Base-by-base conservation (phyloP, 805 yeast species). In the Tetrapisispora fleetii region DNA sequence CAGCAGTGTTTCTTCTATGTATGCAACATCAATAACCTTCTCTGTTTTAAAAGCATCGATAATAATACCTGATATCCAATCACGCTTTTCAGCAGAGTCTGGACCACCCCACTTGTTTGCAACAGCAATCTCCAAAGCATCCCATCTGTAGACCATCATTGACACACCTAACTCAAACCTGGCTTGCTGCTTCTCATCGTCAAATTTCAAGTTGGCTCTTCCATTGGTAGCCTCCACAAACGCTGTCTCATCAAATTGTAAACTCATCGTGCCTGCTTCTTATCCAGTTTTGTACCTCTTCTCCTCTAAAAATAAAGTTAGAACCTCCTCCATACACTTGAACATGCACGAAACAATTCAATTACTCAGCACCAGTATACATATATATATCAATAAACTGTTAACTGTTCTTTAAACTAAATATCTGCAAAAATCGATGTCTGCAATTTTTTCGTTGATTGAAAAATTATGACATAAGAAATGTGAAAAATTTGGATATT, bases 91-190 rank as follows among this genome's bases (percentile, higher is more conserved):
- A 0, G 76, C 79, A 14, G 95, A 83, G 35, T 86, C 85, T 14
- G 96, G 81, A 1, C 99, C 99, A 51, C 99, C 99, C 98, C 99
- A 93, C 30, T 75, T 72, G 63, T 86, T 88, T 6, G 80, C 95
- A 10, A 93, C 98, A 0, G 99, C 99, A 1, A 85, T 83, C 43
- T 78, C 75, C 46, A 93, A 70, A 22, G 85, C 89, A 51, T 89
- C 93, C 99, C 99, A 93, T 50, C 77, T 75, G 64, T 90, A 80
- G n/a, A 93, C 68, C 35, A 85, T 81, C 95, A 90, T 85, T 30
- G 96, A 83, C 1, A 87, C 90, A 11, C 97, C 99, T 14, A 93
- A 75, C 67, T 91, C 98, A 60, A 93, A 89, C 54, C 85, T 80
- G 17, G 85, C 88, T 65, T 85, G 95, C 55, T 80, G 85, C 56